These are phyloP conservation scores for Colletotrichum orbiculare DNA, from an alignment of 2,329 filamentous ascomycete genomes.

Conservation along the genomic window DNA sequence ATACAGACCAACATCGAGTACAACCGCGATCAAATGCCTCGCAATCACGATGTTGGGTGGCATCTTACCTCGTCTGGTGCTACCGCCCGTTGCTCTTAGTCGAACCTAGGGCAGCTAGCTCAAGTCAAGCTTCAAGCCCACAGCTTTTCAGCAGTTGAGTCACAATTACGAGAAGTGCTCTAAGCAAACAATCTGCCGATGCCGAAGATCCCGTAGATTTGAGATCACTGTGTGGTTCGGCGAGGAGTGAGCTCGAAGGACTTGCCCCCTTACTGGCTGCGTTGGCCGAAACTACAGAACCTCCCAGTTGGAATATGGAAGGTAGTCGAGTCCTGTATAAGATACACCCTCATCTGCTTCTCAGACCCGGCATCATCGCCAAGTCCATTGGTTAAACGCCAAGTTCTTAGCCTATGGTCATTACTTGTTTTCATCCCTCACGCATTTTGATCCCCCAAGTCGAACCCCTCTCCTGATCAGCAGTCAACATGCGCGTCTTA, in stretches of 20 bases:
- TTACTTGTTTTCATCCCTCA: no score
- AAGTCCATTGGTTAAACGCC: no score
- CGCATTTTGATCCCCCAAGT: no score
- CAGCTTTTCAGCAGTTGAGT: constrained; percentile 1
- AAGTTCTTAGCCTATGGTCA: no score
- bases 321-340: no score
- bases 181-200: background rate
- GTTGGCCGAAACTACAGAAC: background rate
- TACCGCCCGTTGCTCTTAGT: no score
- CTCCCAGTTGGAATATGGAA: no score
- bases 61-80: no score
- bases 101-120: background rate
- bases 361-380: no score
- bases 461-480: no score
- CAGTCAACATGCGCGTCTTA: background rate
- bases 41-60: no score
- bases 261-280: background rate
- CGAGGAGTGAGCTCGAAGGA: background rate
- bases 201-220: background rate
- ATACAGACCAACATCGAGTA: background rate
- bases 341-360: no score
- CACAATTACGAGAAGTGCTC: constrained; percentile 9
- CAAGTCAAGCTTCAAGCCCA: background rate
- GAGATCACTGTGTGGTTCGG: background rate
- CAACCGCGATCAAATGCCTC: background rate